phyloP scores from a whole-genome alignment of 805 yeast species.

The Candida tibetensis region DNA sequence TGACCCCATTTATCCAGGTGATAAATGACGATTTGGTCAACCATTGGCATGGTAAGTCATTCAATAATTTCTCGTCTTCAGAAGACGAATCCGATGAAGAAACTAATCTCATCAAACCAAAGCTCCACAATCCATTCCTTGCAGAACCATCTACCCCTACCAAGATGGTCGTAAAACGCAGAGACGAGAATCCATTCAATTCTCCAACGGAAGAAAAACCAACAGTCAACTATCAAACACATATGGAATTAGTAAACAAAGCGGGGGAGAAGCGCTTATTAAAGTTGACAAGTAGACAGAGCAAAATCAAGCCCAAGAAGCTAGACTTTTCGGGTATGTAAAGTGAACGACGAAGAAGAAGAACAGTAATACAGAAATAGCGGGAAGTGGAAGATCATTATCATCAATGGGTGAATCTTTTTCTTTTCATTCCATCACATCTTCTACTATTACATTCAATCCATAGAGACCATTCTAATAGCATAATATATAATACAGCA shows the following conservation, averaged over 20 bases:
- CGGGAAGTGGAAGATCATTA: no score
- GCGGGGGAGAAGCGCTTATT: constrained; percentile 36
- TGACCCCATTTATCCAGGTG: constrained; percentile 31
- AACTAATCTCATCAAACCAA: constrained; percentile 19
- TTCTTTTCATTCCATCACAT: no score
- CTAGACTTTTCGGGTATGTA: constrained; percentile 23
- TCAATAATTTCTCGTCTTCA: constrained; percentile 25
- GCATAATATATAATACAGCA: no score
- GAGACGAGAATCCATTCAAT: constrained; percentile 5
- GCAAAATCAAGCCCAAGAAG: constrained; percentile 36
- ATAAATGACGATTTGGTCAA: constrained; percentile 31
- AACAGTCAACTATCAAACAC: constrained; percentile 17
- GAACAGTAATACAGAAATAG: no score
- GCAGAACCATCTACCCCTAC: neutral
- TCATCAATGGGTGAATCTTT: no score
- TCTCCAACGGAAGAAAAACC: constrained; percentile 5
- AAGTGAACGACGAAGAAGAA: neutral
- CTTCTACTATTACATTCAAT: no score
- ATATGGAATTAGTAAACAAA: constrained; percentile 27
- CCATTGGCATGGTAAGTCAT: constrained; percentile 39
- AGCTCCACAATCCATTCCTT: constrained; percentile 3
- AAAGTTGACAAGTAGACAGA: constrained; percentile 32
- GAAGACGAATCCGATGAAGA: constrained; percentile 25
- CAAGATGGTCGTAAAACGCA: neutral
- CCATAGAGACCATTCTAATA: no score